Base-by-base conservation (phyloP, 495 filamentous ascomycete species). In the Talaromyces stipitatus region DNA sequence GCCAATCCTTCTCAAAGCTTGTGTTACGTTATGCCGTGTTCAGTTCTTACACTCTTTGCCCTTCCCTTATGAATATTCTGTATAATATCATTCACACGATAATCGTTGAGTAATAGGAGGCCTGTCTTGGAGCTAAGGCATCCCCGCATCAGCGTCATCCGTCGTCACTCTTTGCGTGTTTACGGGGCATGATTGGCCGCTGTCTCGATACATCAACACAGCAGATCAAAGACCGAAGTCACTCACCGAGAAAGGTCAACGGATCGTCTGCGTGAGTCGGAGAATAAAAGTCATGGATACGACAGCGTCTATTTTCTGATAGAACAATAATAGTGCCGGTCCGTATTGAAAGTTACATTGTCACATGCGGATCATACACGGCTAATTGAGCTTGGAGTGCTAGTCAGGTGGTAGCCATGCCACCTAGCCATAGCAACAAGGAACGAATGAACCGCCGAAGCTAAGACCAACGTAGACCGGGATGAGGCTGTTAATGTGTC, bases 71-170 rank as follows among this genome's bases (percentile, higher is more conserved):
- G n/a, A n/a, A n/a, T n/a, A n/a, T n/a, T n/a, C n/a, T n/a, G n/a
- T n/a, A n/a, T n/a, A n/a, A n/a, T n/a, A n/a, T n/a, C n/a, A n/a
- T n/a, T n/a, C n/a, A n/a, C n/a, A n/a, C n/a, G n/a, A 41, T 41
- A 41, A 41, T 18, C 36, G 18, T 41, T 41, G 36, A 41, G 36
- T 41, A 41, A 41, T 41, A n/a, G n/a, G n/a, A n/a, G 6, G 30
- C 30, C 30, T 33, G 30, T 33, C 30, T 33, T 7, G 7, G 7
- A 7, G 30, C 12, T 33, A 12, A 33, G 7, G 24, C 20, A 24
- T 48, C 45, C 45, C 45, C 45, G 45, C 45, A 48, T 48, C 45
- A 48, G 45, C 45, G 45, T 48, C 45, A 48, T 48, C 45, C 23
- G 10, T 48, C 24, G 45, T 48, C 20, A 26, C 45, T 48, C 11